Evolutionary conservation across 1,284 basidiomycete species (phyloP).

Genomic region (Peniophora sp.): DNA sequence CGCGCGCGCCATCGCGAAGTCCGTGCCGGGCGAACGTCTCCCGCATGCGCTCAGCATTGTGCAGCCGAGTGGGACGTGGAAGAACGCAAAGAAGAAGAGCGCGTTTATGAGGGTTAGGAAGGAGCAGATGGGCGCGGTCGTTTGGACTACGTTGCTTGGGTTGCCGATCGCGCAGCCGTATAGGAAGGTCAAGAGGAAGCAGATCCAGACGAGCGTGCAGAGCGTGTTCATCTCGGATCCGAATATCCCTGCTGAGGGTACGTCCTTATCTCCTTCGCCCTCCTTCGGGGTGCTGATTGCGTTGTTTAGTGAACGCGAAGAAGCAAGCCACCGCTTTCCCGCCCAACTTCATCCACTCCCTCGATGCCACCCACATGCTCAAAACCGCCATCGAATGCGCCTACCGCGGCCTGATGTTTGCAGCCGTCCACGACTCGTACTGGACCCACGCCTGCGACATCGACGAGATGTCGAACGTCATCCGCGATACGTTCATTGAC

Average conservation of each 20-base stretch:
- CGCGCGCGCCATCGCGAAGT: slow-evolving; percentile 83
- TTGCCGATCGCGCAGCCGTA: slow-evolving; percentile 97
- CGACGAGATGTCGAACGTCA: slow-evolving; percentile 84
- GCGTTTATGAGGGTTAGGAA: slow-evolving; percentile 43
- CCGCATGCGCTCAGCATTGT: slow-evolving; percentile 34
- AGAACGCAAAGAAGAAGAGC: slow-evolving; percentile 7
- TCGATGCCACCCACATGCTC: slow-evolving; percentile 99
- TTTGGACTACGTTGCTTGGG: slow-evolving; percentile 95
- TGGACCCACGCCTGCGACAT: slow-evolving; percentile 94
- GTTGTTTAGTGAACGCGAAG: slow-evolving; percentile 57
- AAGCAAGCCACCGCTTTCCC: slow-evolving; percentile 98
- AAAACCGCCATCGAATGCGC: slow-evolving; percentile 89
- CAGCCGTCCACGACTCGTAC: slow-evolving; percentile 97
- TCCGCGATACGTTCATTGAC: slow-evolving; percentile 91
- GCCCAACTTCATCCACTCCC: slow-evolving; percentile 96
- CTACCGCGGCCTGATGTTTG: slow-evolving; percentile 73
- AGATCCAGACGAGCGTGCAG: slow-evolving; percentile 82
- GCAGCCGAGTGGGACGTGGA: slow-evolving; percentile 13
- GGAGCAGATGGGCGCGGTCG: slow-evolving; percentile 93
- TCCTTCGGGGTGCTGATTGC: neutral
- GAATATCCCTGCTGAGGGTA: slow-evolving; percentile 63
- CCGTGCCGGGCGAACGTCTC: slow-evolving; percentile 75
- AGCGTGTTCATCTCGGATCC: slow-evolving; percentile 94
- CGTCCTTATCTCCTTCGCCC: slow-evolving; percentile 10
- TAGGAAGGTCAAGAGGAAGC: slow-evolving; percentile 77